Evolutionary conservation across 768 basidiomycete species (phyloP).

Genomic region (Tricholomella constricta): DNA sequence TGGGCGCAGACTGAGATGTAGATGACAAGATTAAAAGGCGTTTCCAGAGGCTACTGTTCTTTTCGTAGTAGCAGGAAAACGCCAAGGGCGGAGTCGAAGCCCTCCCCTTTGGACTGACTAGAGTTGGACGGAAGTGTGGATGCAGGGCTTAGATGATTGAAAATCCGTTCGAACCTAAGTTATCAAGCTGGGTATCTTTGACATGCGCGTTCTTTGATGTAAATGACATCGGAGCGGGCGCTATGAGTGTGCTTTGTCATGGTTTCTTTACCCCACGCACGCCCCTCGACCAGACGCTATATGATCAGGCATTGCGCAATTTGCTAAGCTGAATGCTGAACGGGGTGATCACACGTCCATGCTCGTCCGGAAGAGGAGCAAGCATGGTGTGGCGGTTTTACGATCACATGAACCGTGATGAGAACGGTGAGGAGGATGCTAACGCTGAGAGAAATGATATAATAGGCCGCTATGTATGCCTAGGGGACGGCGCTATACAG

Average conservation of each 20-base stretch:
- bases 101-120: neutral
- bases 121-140: neutral
- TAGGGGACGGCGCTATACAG: conserved; percentile 28
- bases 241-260: conserved; percentile 16
- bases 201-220: neutral
- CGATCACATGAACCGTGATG: conserved; percentile 29
- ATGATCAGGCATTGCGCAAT: conserved; percentile 51
- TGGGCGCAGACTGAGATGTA: neutral
- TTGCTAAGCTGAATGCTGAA: conserved; percentile 30
- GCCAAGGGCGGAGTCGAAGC: neutral
- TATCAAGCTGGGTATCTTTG: conserved; percentile 1
- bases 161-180: neutral
- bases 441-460: conserved; percentile 30
- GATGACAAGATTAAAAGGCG: neutral
- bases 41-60: conserved; percentile 1
- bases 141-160: neutral
- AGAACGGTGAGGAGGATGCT: conserved; percentile 35
- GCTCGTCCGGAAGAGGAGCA: conserved; percentile 26
- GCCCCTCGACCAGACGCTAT: conserved; percentile 47
- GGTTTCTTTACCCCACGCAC: conserved; percentile 40
- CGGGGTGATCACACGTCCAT: too few species aligned
- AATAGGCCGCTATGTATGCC: conserved; percentile 31
- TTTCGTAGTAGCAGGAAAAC: conserved; percentile 6
- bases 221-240: conserved; percentile 19
- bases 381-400: conserved; percentile 29